Evolutionary conservation across 306 rosid genomes (phyloP).

Genomic region (Elaeagnus macrophylla): DNA sequence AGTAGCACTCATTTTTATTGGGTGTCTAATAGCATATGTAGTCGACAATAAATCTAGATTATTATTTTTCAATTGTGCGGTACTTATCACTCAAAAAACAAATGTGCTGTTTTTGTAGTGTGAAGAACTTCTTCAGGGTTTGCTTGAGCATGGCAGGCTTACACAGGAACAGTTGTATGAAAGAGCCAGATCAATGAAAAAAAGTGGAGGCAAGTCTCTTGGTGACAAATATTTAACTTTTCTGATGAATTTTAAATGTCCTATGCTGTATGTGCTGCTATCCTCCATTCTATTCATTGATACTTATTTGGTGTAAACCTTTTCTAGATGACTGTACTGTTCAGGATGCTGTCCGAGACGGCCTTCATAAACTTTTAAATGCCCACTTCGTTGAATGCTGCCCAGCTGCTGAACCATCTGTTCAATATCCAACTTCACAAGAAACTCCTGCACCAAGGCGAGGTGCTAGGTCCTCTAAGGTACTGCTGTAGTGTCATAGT

Average conservation of each 20-base stretch:
- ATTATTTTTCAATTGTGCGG: too few species aligned
- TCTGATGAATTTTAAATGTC: neutral
- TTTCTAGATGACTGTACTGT: constrained; percentile 36
- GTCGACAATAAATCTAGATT: too few species aligned
- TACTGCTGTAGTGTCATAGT: constrained; percentile 26
- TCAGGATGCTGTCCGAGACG: constrained; percentile 39
- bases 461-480: constrained; percentile 70
- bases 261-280: neutral
- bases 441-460: constrained; percentile 41
- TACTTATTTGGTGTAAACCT: neutral
- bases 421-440: constrained; percentile 31
- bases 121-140: constrained; percentile 26
- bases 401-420: constrained; percentile 58
- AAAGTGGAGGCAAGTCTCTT: constrained; percentile 44
- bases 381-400: constrained; percentile 65
- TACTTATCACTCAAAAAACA: too few species aligned
- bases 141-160: too few species aligned
- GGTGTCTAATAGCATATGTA: too few species aligned
- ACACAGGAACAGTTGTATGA: neutral
- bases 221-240: neutral
- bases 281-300: too few species aligned
- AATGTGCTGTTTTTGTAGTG: constrained; percentile 38
- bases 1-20: constrained; percentile 1
- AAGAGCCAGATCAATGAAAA: constrained; percentile 41
- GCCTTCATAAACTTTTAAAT: constrained; percentile 49